Evolutionary conservation across 1,284 basidiomycete species (phyloP).

Genomic region (Sanguinoderma infundibulare): DNA sequence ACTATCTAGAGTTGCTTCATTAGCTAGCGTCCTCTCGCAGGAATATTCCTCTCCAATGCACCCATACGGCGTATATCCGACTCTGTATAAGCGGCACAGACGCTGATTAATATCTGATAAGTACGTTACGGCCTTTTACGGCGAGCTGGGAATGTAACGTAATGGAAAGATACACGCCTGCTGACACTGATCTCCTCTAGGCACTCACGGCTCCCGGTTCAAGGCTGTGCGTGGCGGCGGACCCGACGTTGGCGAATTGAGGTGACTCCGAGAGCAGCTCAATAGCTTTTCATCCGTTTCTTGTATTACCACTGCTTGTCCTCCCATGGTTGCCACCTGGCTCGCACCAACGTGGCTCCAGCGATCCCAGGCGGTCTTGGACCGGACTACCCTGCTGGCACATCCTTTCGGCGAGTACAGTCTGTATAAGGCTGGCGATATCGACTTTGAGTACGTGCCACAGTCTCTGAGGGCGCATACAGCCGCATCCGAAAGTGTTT

Average conservation of each 20-base stretch:
- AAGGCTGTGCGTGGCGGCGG: too few relatives aligned
- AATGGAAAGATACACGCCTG: too few relatives aligned
- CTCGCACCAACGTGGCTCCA: conserved; percentile 18
- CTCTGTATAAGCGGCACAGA: too few relatives aligned
- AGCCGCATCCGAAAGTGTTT: not conserved
- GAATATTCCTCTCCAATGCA: too few relatives aligned
- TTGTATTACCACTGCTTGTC: not conserved
- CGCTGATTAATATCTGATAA: too few relatives aligned
- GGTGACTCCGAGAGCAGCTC: conserved; percentile 12
- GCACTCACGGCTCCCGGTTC: too few relatives aligned
- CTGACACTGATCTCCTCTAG: too few relatives aligned
- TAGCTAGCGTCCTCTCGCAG: too few relatives aligned
- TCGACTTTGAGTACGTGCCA: conserved; percentile 15
- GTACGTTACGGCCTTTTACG: too few relatives aligned
- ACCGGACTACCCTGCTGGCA: conserved; percentile 4
- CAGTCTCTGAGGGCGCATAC: not conserved
- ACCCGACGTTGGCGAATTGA: not conserved
- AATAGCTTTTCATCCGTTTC: conserved; percentile 16
- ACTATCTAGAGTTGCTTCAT: too few relatives aligned
- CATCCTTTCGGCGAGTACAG: conserved; percentile 4
- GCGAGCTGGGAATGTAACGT: too few relatives aligned
- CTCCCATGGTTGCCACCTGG: conserved; percentile 21
- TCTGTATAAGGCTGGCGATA: not conserved
- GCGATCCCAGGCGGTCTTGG: conserved; percentile 16
- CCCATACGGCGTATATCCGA: too few relatives aligned